Evolutionary conservation across 2,329 filamentous ascomycete genomes (phyloP), one percentile per base, ranked within the genome.

Genomic region (Trichoderma sp.): DNA sequence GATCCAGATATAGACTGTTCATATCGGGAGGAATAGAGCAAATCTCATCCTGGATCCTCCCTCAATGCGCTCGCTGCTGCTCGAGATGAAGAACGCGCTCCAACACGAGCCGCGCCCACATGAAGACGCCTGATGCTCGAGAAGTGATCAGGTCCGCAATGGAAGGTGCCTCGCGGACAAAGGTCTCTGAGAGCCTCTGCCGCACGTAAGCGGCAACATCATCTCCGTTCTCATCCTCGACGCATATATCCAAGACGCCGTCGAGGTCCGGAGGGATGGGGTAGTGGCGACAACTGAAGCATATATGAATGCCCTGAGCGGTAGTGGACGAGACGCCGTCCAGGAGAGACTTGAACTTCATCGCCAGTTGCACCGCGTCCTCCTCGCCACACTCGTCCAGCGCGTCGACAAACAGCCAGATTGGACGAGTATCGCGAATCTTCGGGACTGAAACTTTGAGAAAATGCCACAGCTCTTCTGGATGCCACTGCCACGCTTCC

Each of bases 51-150:
- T 71, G 47, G 3, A 78, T 77, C n/a, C 17, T 57, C 0, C 47
- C 14, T 12, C 56, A 5, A 1, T 26, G 19, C 3, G 28, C 28
- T 1, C 71, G 70, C 3, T 68, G 26, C 0, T 24, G 26, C 0
- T 70, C 47, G 9, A 74, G 67, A 0, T 64, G 3, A 2, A 3
- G 30, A 17, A 28, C 34, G 6, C 47, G 34, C 0, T 69, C 45
- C 6, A 73, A 67, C 0, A 76, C 74, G 14, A 79, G 69, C n/a
- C 39, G 58, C 0, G 74, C 75, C 78, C 78, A 79, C 24, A 77
- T 67, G 56, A 79, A 79, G 6, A 78, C 65, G 2, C 77, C 76
- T 0, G 57, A 24, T 1, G 77, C 72, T 14, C 69, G 70, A 2
- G 62, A 3, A 2, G 65, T 69, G 21, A 79, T 74, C 0, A 69